Percentiles rank a stretch among this genome's conserved stretches.
Conservation (phyloP, 1,139 yeast species). For the Nadsonia commutata region DNA sequence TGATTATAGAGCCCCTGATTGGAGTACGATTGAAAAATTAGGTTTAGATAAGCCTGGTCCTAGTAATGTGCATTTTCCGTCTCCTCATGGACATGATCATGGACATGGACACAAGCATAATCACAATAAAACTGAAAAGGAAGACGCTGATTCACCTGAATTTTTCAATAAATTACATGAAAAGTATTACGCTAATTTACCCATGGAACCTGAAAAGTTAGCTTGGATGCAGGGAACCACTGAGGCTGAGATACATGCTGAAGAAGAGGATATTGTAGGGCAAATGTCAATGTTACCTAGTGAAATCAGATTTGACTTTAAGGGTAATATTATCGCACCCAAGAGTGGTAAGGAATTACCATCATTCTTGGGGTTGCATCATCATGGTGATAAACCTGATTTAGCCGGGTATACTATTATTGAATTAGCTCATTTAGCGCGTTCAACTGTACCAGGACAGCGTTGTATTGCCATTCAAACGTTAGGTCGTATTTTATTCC, state of each 20-base stretch:
- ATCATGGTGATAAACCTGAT: slow-evolving; percentile 78
- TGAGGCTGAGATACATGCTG: slow-evolving; percentile 20
- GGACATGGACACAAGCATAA: neutral
- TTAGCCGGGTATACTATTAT: slow-evolving; percentile 83
- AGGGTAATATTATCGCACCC: slow-evolving; percentile 59
- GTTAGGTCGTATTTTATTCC: slow-evolving; percentile 72
- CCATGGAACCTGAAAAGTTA: slow-evolving; percentile 64
- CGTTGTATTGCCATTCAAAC: slow-evolving; percentile 77
- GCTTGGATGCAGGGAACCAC: slow-evolving; percentile 73
- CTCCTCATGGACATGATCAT: slow-evolving; percentile 22
- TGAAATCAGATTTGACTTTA: slow-evolving; percentile 73
- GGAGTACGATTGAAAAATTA: slow-evolving; percentile 9
- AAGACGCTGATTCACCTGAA: slow-evolving; percentile 30
- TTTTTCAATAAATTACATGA: slow-evolving; percentile 68
- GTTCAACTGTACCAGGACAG: slow-evolving; percentile 76
- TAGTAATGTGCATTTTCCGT: slow-evolving; percentile 48
- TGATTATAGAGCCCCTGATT: neutral
- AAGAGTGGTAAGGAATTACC: slow-evolving; percentile 29
- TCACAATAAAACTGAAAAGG: neutral
- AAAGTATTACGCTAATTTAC: slow-evolving; percentile 79
- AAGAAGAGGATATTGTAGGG: slow-evolving; percentile 21
- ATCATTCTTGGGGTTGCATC: slow-evolving; percentile 65
- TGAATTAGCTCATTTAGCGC: slow-evolving; percentile 65
- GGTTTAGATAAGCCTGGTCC: slow-evolving; percentile 26
- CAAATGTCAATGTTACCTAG: slow-evolving; percentile 22